These are phyloP conservation scores for Gymnopus androsaceus DNA, from an alignment of 1,284 basidiomycete species.

Conservation along the genomic window DNA sequence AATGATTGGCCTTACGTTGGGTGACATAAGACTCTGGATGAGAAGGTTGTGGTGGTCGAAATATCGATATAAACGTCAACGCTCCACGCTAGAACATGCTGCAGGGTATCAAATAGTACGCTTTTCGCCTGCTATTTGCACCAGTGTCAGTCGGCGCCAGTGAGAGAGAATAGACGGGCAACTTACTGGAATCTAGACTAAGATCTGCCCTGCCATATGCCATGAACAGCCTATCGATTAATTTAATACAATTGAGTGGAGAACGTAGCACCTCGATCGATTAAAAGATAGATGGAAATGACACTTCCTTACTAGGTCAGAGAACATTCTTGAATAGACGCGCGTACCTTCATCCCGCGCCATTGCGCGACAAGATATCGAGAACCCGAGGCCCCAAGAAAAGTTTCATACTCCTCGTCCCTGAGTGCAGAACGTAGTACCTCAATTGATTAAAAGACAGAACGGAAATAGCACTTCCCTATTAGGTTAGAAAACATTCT, in stretches of 20 bases:
- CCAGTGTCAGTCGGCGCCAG: neutral
- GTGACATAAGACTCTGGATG: constrained; percentile 1
- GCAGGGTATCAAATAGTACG: neutral
- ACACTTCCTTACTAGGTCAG: neutral
- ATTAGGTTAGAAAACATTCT: neutral
- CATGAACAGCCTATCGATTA: too few relatives aligned
- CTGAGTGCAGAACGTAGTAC: too few relatives aligned
- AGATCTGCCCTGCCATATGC: neutral
- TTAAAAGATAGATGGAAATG: neutral
- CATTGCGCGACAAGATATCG: too few relatives aligned
- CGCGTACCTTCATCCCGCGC: too few relatives aligned
- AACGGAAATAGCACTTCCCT: neutral
- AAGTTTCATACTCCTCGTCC: too few relatives aligned
- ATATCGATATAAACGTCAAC: neutral
- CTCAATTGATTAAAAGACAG: too few relatives aligned
- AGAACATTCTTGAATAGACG: neutral
- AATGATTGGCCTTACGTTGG: neutral
- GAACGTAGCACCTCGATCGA: neutral
- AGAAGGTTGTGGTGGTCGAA: neutral
- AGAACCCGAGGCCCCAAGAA: too few relatives aligned
- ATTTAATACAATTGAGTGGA: too few relatives aligned
- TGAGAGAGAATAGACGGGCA: neutral
- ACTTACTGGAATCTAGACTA: neutral
- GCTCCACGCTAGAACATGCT: neutral
- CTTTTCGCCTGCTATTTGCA: neutral